Conservation (phyloP, 345 rosid species). For the Eucalyptus caleyi region DNA sequence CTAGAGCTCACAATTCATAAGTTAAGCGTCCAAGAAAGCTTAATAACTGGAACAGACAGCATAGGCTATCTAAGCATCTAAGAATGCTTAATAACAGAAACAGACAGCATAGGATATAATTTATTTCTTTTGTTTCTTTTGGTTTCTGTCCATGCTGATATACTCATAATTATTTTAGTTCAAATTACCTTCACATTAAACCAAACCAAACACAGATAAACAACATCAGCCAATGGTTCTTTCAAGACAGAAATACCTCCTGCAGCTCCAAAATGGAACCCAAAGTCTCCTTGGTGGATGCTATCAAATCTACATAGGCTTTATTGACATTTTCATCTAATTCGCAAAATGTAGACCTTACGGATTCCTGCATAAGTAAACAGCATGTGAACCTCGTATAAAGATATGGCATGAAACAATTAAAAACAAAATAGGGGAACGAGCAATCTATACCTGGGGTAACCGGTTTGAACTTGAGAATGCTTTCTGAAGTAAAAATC, state of each 20-base stretch:
- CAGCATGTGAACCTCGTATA: neutral
- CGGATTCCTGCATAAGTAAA: conserved; percentile 33
- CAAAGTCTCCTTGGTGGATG: conserved; percentile 59
- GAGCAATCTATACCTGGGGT: conserved; percentile 41
- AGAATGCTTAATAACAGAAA: neutral
- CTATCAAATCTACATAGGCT: conserved; percentile 54
- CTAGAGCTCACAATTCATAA: neutral
- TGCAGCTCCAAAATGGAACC: conserved; percentile 65
- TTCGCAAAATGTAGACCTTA: conserved; percentile 49
- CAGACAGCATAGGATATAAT: neutral
- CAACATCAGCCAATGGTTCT: neutral
- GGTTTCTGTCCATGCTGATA: neutral
- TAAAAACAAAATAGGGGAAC: neutral
- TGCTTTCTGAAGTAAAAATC: conserved; percentile 84
- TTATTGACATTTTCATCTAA: conserved; percentile 32
- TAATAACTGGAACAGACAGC: neutral
- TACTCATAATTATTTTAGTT: neutral
- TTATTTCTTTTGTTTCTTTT: neutral
- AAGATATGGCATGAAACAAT: neutral
- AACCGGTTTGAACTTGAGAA: conserved; percentile 69
- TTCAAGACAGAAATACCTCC: conserved; percentile 37
- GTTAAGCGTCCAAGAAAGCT: neutral
- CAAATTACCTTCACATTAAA: neutral
- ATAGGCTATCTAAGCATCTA: neutral
- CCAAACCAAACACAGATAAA: neutral